phyloP scores from a whole-genome alignment of 2,329 filamentous ascomycete genomes.

The Talaromyces pinophilus region DNA sequence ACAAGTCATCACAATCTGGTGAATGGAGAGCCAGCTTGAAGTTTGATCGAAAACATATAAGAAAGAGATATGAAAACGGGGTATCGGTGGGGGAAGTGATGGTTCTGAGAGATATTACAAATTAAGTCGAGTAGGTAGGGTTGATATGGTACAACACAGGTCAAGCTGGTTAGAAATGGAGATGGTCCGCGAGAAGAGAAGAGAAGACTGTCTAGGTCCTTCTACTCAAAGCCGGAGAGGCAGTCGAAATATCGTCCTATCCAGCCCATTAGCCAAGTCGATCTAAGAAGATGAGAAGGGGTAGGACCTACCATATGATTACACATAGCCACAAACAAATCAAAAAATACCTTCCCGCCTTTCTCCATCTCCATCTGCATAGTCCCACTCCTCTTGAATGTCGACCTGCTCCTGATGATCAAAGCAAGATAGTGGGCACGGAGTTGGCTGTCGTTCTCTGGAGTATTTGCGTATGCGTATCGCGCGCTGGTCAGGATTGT shows the following conservation, averaged over 20 bases:
- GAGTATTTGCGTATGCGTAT: conserved; percentile 94
- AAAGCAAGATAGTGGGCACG: conserved; percentile 96
- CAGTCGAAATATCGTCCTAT: conserved; percentile 3
- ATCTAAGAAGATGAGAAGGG: neutral
- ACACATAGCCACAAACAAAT: conserved; percentile 96
- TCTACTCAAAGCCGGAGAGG: conserved; percentile 4
- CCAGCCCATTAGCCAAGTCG: neutral
- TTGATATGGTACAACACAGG: conserved; percentile 7
- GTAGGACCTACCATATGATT: conserved; percentile 70
- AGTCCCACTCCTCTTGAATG: conserved; percentile 96
- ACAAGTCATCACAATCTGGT: conserved; percentile 7
- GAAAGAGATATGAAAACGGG: conserved; percentile 49
- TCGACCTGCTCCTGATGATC: conserved; percentile 95
- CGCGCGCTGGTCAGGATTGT: conserved; percentile 90
- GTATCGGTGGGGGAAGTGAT: conserved; percentile 59
- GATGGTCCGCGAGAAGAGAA: neutral
- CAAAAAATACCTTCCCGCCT: conserved; percentile 94
- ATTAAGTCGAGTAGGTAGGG: neutral
- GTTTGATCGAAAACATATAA: neutral
- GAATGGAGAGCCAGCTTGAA: conserved; percentile 6
- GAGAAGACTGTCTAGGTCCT: neutral
- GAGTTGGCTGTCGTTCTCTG: conserved; percentile 85
- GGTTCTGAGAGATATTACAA: conserved; percentile 44
- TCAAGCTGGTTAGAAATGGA: neutral
- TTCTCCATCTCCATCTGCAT: conserved; percentile 99